phyloP scores from a whole-genome alignment of 148 eudicot species.

The Camellia granthamiana region DNA sequence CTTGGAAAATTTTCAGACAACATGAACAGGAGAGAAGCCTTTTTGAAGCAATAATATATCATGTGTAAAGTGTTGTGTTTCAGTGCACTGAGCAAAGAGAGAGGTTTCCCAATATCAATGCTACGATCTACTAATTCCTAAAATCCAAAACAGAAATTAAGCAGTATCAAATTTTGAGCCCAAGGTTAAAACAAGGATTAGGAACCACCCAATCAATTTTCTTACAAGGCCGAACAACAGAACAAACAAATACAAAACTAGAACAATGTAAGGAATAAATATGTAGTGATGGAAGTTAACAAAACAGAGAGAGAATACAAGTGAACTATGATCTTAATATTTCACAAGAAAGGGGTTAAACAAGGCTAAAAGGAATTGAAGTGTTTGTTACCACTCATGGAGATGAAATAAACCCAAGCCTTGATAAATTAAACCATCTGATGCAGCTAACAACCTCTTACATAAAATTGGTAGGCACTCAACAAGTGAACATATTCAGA shows the following conservation, averaged over 20 bases:
- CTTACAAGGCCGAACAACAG: not conserved
- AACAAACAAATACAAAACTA: not conserved
- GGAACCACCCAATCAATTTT: not conserved
- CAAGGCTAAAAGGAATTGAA: not conserved
- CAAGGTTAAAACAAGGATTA: not conserved
- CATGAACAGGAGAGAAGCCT: too few species aligned
- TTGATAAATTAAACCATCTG: not conserved
- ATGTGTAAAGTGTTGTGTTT: not conserved
- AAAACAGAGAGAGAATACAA: not conserved
- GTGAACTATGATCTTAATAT: not conserved
- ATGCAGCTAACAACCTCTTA: not conserved
- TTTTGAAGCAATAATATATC: too few species aligned
- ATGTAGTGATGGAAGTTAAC: not conserved
- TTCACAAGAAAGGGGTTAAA: slow-evolving; percentile 7
- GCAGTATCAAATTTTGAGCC: not conserved
- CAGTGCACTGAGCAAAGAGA: not conserved
- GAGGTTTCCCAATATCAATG: not conserved
- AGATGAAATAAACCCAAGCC: not conserved
- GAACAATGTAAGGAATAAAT: not conserved
- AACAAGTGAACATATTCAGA: slow-evolving; percentile 22
- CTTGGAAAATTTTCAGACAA: too few species aligned
- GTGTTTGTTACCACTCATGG: not conserved
- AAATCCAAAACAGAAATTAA: not conserved
- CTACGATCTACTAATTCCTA: not conserved
- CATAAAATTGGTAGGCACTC: not conserved